Evolutionary conservation across 768 basidiomycete genomes (phyloP), one percentile per base, ranked within the genome.

Genomic region (Termitomyces bulborhizus): DNA sequence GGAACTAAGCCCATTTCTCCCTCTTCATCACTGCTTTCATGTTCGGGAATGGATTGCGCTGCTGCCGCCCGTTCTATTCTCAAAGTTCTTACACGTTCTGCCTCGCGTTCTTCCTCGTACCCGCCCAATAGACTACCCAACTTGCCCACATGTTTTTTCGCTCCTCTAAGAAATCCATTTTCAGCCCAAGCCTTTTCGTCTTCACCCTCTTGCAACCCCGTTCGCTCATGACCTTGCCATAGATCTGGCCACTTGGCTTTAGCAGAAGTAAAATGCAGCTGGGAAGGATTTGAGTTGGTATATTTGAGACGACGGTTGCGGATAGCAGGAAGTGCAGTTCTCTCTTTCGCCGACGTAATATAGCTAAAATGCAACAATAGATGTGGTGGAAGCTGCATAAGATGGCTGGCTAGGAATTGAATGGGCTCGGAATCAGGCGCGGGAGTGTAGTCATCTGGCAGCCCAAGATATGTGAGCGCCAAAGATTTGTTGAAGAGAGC

Each of bases 61-160:
- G 70, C 66, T 27, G 60, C 65, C 8, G 67, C 71, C 48, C 72
- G 66, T 42, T 72, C 70, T 40, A 77, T 73, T 56, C 82, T 74
- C 18, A 80, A 57, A 16, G 59, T 63, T 52, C 84, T 73, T 18
- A 81, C 68, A 26, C 84, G 75, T 63, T 90, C 84, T 0, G 80
- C 82, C 65, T 83, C 84, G 56, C 91, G 76, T 65, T 90, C 90
- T 61, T 88, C 90, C 62, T 91, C 90, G 62, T 88, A 91, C 6
- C 76, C 82, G 3, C 80, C 83, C 8, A 93, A 69, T 8, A 93
- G 70, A 5, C 65, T 66, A 1, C 82, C 90, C 16, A 91, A 68
- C 59, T 87, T 88, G 37, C 88, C 88, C 11, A 92, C 79, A 57
- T 84, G 80, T 59, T 81, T 79, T 32, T 65, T 69, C 3, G 70